Conservation (phyloP, 1,284 basidiomycete species). For the Trichosporon inkin region DNA sequence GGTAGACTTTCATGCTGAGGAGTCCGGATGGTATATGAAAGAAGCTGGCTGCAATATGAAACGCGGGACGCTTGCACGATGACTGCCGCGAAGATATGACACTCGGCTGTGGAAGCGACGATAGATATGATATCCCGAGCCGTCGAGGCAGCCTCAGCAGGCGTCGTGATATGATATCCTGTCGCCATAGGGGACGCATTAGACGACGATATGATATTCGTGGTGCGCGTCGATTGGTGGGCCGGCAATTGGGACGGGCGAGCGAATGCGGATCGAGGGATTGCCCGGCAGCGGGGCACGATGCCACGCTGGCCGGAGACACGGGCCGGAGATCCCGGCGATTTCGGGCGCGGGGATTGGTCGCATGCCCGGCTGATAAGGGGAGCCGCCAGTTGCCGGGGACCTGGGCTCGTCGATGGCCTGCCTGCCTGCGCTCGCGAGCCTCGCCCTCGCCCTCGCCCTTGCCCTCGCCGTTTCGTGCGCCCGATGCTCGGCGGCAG, state of each 20-base stretch:
- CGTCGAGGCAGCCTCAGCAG: background rate
- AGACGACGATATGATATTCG: constrained; percentile 1
- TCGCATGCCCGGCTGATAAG: background rate
- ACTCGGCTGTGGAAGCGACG: background rate
- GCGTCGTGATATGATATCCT: too few relatives aligned
- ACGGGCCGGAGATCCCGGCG: background rate
- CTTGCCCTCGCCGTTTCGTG: background rate
- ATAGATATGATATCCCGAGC: background rate
- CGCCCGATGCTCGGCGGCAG: background rate
- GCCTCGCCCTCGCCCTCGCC: background rate
- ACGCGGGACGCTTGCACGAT: background rate
- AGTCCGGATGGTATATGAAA: constrained; percentile 1
- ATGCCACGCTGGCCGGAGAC: background rate
- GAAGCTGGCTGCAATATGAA: background rate
- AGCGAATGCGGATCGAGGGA: background rate
- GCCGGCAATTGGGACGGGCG: background rate
- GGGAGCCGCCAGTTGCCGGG: constrained; percentile 4
- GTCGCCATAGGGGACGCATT: too few relatives aligned
- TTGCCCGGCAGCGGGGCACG: background rate
- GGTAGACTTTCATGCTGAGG: background rate
- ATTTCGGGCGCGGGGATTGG: background rate
- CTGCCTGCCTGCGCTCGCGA: too few relatives aligned
- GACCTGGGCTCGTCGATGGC: background rate
- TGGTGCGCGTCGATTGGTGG: background rate
- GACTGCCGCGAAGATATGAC: background rate